A percentile compares a stretch with the other conserved stretches of the same genome.
phyloP scores from a whole-genome alignment of 495 filamentous ascomycete genomes.

The Schizothecium vesticola region DNA sequence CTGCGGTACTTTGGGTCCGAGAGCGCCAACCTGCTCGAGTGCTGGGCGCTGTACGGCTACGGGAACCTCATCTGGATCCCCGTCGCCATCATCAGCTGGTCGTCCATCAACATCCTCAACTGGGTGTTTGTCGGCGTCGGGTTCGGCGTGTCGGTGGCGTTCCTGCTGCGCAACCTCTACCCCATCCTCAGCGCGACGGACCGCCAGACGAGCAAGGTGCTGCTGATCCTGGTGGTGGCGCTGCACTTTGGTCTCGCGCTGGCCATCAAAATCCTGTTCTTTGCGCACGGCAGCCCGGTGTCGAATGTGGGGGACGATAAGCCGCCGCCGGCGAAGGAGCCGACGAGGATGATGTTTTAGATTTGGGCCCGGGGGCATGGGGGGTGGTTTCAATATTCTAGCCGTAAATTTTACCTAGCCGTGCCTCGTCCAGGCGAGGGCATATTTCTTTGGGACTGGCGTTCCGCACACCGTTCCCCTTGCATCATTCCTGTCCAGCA shows the following conservation, averaged over 20 bases:
- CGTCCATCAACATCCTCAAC: conserved; percentile 76
- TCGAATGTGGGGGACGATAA: conserved; percentile 35
- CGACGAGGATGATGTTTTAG: conserved; percentile 28
- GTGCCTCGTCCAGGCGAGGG: background rate
- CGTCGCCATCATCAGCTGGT: conserved; percentile 87
- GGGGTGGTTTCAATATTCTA: background rate
- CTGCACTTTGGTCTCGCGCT: conserved; percentile 84
- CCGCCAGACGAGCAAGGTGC: conserved; percentile 79
- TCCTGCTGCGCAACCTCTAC: conserved; percentile 87
- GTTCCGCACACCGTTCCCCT: no score
- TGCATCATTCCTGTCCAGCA: no score
- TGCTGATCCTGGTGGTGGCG: conserved; percentile 75
- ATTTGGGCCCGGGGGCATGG: background rate
- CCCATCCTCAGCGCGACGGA: conserved; percentile 91
- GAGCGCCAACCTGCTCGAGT: conserved; percentile 85
- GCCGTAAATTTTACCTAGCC: background rate
- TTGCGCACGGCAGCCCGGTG: conserved; percentile 71
- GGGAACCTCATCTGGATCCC: conserved; percentile 94
- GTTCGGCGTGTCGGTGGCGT: conserved; percentile 78
- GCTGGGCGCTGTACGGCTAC: conserved; percentile 92
- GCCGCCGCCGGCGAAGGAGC: background rate
- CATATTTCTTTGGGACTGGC: no score
- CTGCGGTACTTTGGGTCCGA: conserved; percentile 90
- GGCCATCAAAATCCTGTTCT: conserved; percentile 94
- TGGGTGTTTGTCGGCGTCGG: conserved; percentile 89